Conservation (phyloP, 2,329 filamentous ascomycete species). For the Arthroderma uncinatum region DNA sequence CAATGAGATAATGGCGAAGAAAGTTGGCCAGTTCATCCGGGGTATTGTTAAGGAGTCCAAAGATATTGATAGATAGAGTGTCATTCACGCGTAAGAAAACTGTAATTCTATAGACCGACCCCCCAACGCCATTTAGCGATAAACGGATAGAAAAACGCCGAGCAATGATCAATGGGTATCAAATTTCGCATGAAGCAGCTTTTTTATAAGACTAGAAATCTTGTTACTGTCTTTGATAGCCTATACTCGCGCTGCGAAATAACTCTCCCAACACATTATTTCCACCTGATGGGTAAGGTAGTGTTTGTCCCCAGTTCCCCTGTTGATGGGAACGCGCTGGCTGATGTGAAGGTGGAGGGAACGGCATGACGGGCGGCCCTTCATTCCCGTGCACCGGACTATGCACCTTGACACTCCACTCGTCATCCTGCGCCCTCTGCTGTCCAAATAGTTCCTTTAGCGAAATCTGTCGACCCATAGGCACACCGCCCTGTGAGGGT, state of each 20-base stretch:
- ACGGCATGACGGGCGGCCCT: constrained; percentile 2
- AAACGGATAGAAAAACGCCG: background rate
- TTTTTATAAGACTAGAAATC: constrained; percentile 15
- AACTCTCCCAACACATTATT: constrained; percentile 12
- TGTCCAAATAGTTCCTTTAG: constrained; percentile 46
- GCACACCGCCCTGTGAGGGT: constrained; percentile 31
- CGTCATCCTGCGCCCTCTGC: constrained; percentile 42
- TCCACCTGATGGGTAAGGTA: background rate
- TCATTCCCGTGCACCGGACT: constrained; percentile 17
- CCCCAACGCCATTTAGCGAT: background rate
- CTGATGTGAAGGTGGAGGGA: background rate
- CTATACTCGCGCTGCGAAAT: constrained; percentile 31
- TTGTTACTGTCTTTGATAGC: constrained; percentile 7
- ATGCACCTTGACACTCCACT: constrained; percentile 41
- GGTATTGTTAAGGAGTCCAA: constrained; percentile 26
- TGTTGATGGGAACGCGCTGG: background rate
- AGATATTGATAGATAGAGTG: constrained; percentile 7
- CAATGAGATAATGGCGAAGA: constrained; percentile 41
- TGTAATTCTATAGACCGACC: background rate
- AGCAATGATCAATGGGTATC: constrained; percentile 2
- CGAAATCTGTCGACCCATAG: constrained; percentile 44
- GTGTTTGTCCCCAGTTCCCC: background rate
- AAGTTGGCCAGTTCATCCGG: constrained; percentile 39
- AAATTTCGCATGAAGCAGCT: background rate
- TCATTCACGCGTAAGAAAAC: background rate